These are phyloP conservation scores for Skeletonema costatum DNA, from an alignment of 108 stramenopile species.

Conservation along the genomic window DNA sequence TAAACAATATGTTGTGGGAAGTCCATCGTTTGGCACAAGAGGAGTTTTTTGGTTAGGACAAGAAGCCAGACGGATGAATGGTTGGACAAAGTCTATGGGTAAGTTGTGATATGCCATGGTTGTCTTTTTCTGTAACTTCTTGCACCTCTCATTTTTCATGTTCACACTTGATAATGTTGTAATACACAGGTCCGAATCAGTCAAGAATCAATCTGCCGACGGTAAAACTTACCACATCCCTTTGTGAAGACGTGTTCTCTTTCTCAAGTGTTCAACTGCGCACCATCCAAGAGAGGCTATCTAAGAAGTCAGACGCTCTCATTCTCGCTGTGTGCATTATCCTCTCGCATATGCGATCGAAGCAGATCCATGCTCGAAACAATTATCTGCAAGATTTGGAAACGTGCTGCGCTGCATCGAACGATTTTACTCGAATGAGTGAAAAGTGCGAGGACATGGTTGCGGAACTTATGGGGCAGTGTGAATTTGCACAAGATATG, in stretches of 20 bases:
- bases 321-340: slow-evolving; percentile 82
- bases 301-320: slow-evolving; percentile 76
- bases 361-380: slow-evolving; percentile 73
- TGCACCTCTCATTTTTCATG: background rate
- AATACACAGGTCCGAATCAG: slow-evolving; percentile 68
- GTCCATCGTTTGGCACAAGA: slow-evolving; percentile 86
- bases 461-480: slow-evolving; percentile 61
- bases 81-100: slow-evolving; percentile 84
- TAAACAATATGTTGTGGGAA: slow-evolving; percentile 86
- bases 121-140: background rate
- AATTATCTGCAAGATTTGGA: slow-evolving; percentile 78
- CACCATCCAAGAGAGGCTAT: slow-evolving; percentile 83
- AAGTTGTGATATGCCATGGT: slow-evolving; percentile 12
- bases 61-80: slow-evolving; percentile 87
- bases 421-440: slow-evolving; percentile 89
- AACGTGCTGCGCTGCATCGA: slow-evolving; percentile 86
- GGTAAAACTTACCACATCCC: slow-evolving; percentile 81
- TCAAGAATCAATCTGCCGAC: slow-evolving; percentile 80
- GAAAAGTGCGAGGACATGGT: slow-evolving; percentile 84
- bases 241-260: slow-evolving; percentile 85
- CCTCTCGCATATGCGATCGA: slow-evolving; percentile 74
- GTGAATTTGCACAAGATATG: slow-evolving; percentile 63
- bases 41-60: slow-evolving; percentile 82
- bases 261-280: slow-evolving; percentile 82
- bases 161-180: no score